These are phyloP conservation scores for Chloranthus sessilifolius DNA, from an alignment of 164 flowering plant species.

Conservation along the genomic window DNA sequence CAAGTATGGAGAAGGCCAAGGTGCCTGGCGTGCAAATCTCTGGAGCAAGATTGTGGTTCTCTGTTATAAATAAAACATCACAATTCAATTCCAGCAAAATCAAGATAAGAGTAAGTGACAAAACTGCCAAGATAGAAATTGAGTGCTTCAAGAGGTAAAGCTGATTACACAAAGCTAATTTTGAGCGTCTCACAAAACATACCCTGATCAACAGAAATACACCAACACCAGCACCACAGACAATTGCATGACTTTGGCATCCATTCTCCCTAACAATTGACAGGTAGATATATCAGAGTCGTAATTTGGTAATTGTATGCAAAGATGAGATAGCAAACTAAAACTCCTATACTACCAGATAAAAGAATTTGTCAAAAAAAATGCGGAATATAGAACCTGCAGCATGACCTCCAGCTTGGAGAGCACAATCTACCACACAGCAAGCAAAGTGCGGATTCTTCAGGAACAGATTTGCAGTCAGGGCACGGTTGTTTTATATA, in stretches of 20 bases:
- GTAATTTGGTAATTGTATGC: background rate
- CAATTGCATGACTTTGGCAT: conserved; percentile 63
- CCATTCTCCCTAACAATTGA: conserved; percentile 46
- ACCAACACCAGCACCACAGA: conserved; percentile 92
- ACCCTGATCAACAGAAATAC: conserved; percentile 80
- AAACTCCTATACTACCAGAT: background rate
- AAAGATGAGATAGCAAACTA: background rate
- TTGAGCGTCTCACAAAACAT: conserved; percentile 11
- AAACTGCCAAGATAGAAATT: background rate
- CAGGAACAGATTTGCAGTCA: conserved; percentile 41
- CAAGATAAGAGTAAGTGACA: background rate
- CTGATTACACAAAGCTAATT: background rate
- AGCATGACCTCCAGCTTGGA: conserved; percentile 70
- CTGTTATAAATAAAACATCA: conserved; percentile 27
- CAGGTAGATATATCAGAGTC: conserved; percentile 3
- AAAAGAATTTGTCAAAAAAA: background rate
- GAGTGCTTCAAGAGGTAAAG: background rate
- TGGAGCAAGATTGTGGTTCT: conserved; percentile 81
- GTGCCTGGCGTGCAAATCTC: conserved; percentile 73
- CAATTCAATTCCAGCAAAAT: background rate
- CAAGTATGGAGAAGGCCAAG: conserved; percentile 92
- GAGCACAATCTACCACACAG: conserved; percentile 88
- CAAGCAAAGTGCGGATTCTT: conserved; percentile 82
- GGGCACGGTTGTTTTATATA: conserved; percentile 70
- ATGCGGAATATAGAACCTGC: conserved; percentile 49